Conservation (phyloP, 1,284 basidiomycete genomes). For the Boletus semigastroideus region DNA sequence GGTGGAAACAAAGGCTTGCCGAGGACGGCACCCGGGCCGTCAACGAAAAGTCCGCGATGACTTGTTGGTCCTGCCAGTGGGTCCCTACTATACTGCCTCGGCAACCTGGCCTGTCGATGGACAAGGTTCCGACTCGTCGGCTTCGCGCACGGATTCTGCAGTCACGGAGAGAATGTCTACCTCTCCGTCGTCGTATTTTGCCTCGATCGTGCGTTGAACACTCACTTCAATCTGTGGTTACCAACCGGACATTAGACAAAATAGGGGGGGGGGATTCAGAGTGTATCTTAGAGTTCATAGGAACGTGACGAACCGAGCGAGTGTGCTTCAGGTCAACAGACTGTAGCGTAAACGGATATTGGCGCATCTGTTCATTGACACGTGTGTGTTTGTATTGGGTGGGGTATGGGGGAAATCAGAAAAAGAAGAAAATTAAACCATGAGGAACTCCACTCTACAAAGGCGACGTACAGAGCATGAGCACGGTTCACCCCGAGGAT, state of each 20-base stretch:
- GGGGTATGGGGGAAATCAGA: too few species aligned
- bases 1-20: too few species aligned
- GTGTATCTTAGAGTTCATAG: not conserved
- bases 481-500: not conserved
- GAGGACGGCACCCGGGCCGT: too few species aligned
- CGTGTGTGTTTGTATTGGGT: too few species aligned
- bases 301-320: slow-evolving; percentile 13
- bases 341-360: not conserved
- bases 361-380: slow-evolving; percentile 3
- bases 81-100: not conserved
- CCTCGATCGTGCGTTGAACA: slow-evolving; percentile 14
- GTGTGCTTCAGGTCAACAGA: not conserved
- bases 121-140: not conserved
- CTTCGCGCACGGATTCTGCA: not conserved
- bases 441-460: not conserved
- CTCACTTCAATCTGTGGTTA: slow-evolving; percentile 18
- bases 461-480: slow-evolving; percentile 5
- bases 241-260: too few species aligned
- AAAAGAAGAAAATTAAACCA: not conserved
- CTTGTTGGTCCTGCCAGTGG: too few species aligned
- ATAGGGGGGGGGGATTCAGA: not conserved
- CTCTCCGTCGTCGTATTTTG: slow-evolving; percentile 13
- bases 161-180: not conserved
- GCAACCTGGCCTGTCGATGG: not conserved
- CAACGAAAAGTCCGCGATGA: too few species aligned